Base-by-base conservation (phyloP, 495 filamentous ascomycete genomes). In the Penicillium arizonense region DNA sequence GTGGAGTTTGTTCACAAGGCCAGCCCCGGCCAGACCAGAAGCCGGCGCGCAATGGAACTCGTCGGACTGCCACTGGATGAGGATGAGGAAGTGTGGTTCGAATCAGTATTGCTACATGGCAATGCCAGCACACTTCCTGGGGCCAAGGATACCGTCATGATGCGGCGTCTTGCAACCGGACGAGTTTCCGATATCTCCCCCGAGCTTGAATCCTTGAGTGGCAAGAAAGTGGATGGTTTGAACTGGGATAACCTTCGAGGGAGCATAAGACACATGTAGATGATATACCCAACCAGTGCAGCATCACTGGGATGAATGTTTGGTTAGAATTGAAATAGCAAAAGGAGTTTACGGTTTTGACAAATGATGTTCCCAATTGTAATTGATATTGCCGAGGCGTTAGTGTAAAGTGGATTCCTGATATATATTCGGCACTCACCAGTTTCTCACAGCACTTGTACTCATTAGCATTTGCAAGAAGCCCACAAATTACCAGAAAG, bases 81-180 rank as follows among this genome's bases (percentile, higher is more conserved):
- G 6, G 74, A 80, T 33, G 89, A 94, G 68, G 87, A 90, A 62
- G 56, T 65, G 36, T 92, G 89, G 88, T 83, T 92, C 47, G 81
- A 82, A 47, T 79, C 85, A 13, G 82, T 76, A 47, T 61, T 94
- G 33, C 68, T 79, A 7, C 71, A 75, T 24, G 86, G 86, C 13
- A 82, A 79, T 40, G 87, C 84, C 8, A 81, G 74, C 53, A 73
- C 72, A n/a, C 63, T 84, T 1, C 80, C 78, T 44, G 83, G 80
- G 1, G 80, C 87, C 1, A 85, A 75, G 57, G 86, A 89, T 53
- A 86, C 88, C 0, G 73, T 88, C 24, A 77, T 86, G 68, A 84
- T 90, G 84, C 74, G 88, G 43, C 76, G 72, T 35, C 71, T 90
- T 52, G 79, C 77, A 20, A 81, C 71, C 18, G 82, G 83, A n/a